Evolutionary conservation across 2,329 filamentous ascomycete species (phyloP).

Genomic region (Tolypocladium tropicale): DNA sequence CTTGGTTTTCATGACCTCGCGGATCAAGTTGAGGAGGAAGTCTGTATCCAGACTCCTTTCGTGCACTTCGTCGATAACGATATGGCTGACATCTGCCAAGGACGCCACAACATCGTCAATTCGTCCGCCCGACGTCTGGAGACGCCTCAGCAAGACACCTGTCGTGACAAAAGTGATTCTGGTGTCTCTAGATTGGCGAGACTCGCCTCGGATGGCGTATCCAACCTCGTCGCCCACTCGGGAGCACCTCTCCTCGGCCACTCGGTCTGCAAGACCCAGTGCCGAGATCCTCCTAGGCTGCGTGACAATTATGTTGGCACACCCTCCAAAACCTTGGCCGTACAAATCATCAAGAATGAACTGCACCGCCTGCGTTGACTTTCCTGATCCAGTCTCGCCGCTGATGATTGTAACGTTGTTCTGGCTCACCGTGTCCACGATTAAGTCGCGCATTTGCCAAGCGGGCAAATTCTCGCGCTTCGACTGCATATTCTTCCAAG

Average conservation of each 20-base stretch:
- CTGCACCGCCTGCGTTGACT: conserved; percentile 93
- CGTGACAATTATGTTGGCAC: conserved; percentile 87
- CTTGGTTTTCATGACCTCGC: conserved; percentile 65
- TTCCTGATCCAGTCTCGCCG: conserved; percentile 92
- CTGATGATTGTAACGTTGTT: conserved; percentile 94
- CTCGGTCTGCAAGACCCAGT: conserved; percentile 84
- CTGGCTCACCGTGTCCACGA: conserved; percentile 63
- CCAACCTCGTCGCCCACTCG: conserved; percentile 80
- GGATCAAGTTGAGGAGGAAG: conserved; percentile 78
- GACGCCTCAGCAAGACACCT: conserved; percentile 76
- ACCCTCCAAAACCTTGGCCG: conserved; percentile 58
- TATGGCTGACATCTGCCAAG: conserved; percentile 81
- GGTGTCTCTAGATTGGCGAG: conserved; percentile 60
- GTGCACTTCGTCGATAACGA: conserved; percentile 95
- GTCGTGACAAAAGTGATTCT: conserved; percentile 95
- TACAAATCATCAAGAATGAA: conserved; percentile 92
- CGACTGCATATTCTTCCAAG: conserved; percentile 64
- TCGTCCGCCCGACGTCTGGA: conserved; percentile 81
- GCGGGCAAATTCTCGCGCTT: conserved; percentile 70
- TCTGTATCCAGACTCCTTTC: conserved; percentile 92
- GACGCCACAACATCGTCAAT: conserved; percentile 72
- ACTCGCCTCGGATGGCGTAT: conserved; percentile 86
- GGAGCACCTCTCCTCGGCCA: conserved; percentile 81
- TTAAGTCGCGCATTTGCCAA: conserved; percentile 70
- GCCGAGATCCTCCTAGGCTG: conserved; percentile 93